Evolutionary conservation across 108 stramenopile species (phyloP), one percentile per base, ranked within the genome.

Genomic region (Skeletonema menzelii): DNA sequence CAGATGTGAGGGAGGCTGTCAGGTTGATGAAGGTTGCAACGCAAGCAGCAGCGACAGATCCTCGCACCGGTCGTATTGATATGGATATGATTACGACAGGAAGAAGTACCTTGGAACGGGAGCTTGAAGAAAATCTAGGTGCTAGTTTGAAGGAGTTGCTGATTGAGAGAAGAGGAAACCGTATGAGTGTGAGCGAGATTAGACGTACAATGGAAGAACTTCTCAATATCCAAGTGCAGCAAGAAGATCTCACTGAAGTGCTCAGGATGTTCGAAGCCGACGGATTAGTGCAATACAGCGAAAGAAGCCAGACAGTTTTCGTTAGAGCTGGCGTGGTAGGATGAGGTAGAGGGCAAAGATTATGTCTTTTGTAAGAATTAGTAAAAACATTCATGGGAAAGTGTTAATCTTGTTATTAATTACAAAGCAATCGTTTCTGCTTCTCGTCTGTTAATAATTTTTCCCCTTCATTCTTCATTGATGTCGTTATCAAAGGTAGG

Each of bases 51-150:
- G 98, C 98, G 17, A 98, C 97, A 7, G 99, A 99, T 85, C 98
- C 98, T 26, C 61, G 95, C 22, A 99, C 99, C 0, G 99, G 99
- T 27, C 80, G 92, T 7, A 98, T 99, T 71, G 98, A 99, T 75
- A 98, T 99, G 98, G 99, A 99, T 75, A 95, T 97, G 89, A 95
- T 98, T 67, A 84, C 91, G 11, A 98, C 98, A 5, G 98, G 99
- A 13, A 80, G 89, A 40, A 84, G 87, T 30, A 82, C 89, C 10
- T 88, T 81, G 5, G 97, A 96, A 64, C 82, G 97, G 53, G 86
- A 95, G 68, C 27, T 82, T 38, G 89, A 85, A 62, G 88, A 92
- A 58, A 66, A 70, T 20, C 47, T 95, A 53, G 73, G 76, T 58
- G 61, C 83, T 20, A 84, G 75, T 44, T 26, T 95, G 28, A 86